Evolutionary conservation across 2,329 filamentous ascomycete species (phyloP).

Genomic region (Epichloe uncinata): DNA sequence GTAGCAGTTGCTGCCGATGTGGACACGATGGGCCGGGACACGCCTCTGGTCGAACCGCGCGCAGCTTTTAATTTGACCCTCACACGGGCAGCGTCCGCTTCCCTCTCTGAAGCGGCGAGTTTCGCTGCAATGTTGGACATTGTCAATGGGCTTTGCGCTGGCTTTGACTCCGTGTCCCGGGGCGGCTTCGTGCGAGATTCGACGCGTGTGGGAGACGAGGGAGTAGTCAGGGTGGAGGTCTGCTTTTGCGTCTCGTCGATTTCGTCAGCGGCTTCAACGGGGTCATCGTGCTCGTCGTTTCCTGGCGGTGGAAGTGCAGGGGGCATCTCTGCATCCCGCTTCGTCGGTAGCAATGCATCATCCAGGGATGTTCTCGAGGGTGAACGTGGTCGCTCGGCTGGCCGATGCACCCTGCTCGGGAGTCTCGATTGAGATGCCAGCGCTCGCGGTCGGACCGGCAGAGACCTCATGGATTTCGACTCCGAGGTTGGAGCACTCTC

Average conservation of each 20-base stretch:
- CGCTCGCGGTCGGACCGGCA: constrained; percentile 10
- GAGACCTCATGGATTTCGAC: constrained; percentile 16
- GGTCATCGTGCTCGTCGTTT: constrained; percentile 1
- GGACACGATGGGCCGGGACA: constrained; percentile 16
- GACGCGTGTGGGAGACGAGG: neutral
- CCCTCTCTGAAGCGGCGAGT: constrained; percentile 50
- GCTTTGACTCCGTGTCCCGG: neutral
- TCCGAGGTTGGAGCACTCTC: constrained; percentile 30
- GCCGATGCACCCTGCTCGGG: neutral
- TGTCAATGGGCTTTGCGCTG: constrained; percentile 43
- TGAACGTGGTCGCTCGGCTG: constrained; percentile 11
- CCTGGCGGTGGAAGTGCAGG: neutral
- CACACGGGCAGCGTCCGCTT: constrained; percentile 50
- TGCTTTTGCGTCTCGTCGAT: neutral
- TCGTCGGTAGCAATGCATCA: constrained; percentile 19
- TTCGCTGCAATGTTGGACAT: constrained; percentile 51
- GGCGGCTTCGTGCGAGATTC: neutral
- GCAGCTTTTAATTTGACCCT: constrained; percentile 48
- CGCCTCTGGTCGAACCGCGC: constrained; percentile 20
- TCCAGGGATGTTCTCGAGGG: constrained; percentile 20
- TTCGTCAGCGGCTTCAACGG: neutral
- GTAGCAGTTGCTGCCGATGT: neutral
- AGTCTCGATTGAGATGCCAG: constrained; percentile 3
- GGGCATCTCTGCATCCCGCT: constrained; percentile 8
- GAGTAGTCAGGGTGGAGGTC: neutral